phyloP scores from a whole-genome alignment of 2,329 filamentous ascomycete genomes.

The Fusarium duplospermum region DNA sequence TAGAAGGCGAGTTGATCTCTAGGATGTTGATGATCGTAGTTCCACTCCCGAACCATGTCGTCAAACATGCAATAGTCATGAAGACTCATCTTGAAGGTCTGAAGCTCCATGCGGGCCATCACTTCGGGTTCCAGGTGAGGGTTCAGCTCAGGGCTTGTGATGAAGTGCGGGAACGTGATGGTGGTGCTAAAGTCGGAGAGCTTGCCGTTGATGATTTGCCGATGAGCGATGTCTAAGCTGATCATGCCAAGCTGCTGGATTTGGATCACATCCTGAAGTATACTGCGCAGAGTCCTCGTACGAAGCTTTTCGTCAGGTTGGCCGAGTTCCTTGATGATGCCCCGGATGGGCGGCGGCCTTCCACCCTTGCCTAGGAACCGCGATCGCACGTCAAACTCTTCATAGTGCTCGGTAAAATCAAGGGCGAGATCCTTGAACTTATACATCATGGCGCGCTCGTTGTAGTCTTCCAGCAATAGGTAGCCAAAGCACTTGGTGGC shows the following conservation, averaged over 20 bases:
- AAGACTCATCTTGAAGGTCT: neutral
- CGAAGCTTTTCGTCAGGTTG: neutral
- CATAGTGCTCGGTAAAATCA: neutral
- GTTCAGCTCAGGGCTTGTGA: constrained; percentile 18
- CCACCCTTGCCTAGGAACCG: neutral
- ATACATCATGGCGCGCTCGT: constrained; percentile 1
- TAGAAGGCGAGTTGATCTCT: neutral
- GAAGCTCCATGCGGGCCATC: neutral
- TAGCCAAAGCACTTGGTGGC: constrained; percentile 9
- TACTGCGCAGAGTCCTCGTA: neutral
- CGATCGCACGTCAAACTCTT: neutral
- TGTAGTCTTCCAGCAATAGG: neutral
- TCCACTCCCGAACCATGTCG: neutral
- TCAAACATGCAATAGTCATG: neutral
- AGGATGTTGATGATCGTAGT: neutral
- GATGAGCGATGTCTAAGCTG: neutral
- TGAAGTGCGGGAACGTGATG: constrained; percentile 41
- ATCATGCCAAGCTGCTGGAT: neutral
- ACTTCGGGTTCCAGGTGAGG: neutral
- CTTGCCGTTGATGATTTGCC: constrained; percentile 39
- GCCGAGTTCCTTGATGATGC: constrained; percentile 7
- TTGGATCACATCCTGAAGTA: neutral
- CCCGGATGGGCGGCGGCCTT: constrained; percentile 1
- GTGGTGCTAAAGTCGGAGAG: constrained; percentile 41
- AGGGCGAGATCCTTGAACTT: neutral